Evolutionary conservation across 495 filamentous ascomycete species (phyloP), one percentile per base, ranked within the genome.

Genomic region (Aspergillus bertholletiae): DNA sequence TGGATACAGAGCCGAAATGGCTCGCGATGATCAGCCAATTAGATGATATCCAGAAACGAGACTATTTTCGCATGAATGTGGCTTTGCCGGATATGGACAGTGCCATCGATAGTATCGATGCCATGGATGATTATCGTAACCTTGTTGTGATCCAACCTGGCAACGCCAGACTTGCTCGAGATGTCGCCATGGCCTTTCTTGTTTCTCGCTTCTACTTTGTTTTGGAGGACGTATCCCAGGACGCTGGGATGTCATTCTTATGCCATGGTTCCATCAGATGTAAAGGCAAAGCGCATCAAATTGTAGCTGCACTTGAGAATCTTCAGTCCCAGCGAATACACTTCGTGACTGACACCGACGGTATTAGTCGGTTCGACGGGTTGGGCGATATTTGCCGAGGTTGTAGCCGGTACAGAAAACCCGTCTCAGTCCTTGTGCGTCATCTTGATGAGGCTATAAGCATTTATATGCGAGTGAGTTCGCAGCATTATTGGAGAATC

Each of bases 81-180:
- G 7, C 51, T 20, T 46, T 65, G 23, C 44, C 55, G 24, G 53
- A 55, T 44, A 45, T 49, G 6, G 48, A 55, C 17, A 22, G 51
- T 9, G 26, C 49, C 17, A 61, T 67, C 37, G 58, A 67, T 49
- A 46, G 46, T 53, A 20, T 56, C 41, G 39, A 50, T 8, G 28
- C 21, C 2, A 67, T 67, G 37, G 61, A 64, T 34, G 49, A 63
- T 8, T 67, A 67, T 46, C 50, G 56, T 11, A 55, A 63, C 41
- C 49, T 63, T 17, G 56, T 67, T 17, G 56, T 62, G 13, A 40
- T 41, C 27, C 51, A 67, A 46, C 21, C 51, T 15, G 56, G 56
- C 13, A 60, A 55, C 28, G 54, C 48, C 18, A 43, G 56, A 46
- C 51, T 55, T 44, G 58, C 56, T 6, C 44, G 50, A 18, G 58